phyloP scores from a whole-genome alignment of 2,329 filamentous ascomycete species.

The Lachnellula suecica region DNA sequence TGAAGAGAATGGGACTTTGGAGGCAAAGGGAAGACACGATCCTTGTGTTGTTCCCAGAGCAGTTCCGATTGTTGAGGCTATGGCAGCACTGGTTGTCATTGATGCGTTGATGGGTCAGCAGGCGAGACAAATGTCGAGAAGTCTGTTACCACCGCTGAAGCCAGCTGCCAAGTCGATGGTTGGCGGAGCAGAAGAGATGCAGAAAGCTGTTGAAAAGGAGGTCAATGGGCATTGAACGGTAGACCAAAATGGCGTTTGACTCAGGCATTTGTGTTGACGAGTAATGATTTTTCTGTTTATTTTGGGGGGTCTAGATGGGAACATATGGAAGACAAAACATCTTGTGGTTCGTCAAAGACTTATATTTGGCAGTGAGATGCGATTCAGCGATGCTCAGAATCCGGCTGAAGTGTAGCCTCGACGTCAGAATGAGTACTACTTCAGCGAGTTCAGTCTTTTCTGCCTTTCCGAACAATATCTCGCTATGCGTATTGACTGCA shows the following conservation, averaged over 20 bases:
- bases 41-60: conserved; percentile 83
- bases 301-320: too few relatives aligned
- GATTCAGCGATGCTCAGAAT: too few relatives aligned
- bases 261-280: too few relatives aligned
- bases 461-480: too few relatives aligned
- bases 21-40: conserved; percentile 92
- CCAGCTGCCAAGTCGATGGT: conserved; percentile 19
- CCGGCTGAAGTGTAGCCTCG: too few relatives aligned
- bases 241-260: neutral
- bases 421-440: too few relatives aligned
- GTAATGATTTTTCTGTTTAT: too few relatives aligned
- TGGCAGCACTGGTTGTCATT: conserved; percentile 85
- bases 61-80: conserved; percentile 85
- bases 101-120: conserved; percentile 86
- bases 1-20: conserved; percentile 67
- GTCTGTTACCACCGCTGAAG: conserved; percentile 43
- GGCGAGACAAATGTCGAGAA: conserved; percentile 49
- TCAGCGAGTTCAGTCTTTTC: too few relatives aligned
- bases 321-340: too few relatives aligned
- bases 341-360: too few relatives aligned
- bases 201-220: conserved; percentile 13
- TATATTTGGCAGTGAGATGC: too few relatives aligned
- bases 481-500: too few relatives aligned
- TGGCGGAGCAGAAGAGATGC: conserved; percentile 14
- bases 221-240: conserved; percentile 10